phyloP scores from a whole-genome alignment of 768 basidiomycete species.

The Leccinum barrowsii region DNA sequence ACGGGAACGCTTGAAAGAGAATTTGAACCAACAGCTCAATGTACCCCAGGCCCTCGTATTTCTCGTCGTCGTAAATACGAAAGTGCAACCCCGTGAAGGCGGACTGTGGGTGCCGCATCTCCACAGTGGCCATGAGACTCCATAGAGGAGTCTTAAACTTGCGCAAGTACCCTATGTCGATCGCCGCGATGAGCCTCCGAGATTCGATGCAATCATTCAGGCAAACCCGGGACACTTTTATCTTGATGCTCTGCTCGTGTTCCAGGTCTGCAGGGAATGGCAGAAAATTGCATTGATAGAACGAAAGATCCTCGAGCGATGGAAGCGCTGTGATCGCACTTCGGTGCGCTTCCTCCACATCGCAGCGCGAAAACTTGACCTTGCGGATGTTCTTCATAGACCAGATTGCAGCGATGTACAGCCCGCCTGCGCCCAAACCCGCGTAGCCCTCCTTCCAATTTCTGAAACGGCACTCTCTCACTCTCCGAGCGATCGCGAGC shows the following conservation, averaged over 20 bases:
- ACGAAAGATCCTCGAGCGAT: conserved; percentile 18
- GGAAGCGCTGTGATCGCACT: conserved; percentile 4
- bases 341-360: conserved; percentile 17
- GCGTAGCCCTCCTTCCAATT: not conserved
- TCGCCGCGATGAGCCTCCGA: not conserved
- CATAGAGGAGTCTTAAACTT: not conserved
- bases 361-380: conserved; percentile 8
- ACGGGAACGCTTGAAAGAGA: not conserved
- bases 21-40: not conserved
- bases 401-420: not conserved
- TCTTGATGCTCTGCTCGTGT: not conserved
- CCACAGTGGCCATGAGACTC: not conserved
- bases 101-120: not conserved
- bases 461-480: not conserved
- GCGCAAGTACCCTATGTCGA: not conserved
- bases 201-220: not conserved
- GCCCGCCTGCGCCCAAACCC: not conserved
- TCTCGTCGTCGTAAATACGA: not conserved
- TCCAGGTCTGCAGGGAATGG: not conserved
- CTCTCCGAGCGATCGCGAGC: not conserved
- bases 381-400: conserved; percentile 18
- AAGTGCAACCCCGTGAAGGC: not conserved
- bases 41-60: not conserved
- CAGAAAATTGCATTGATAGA: not conserved
- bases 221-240: not conserved